Conservation (phyloP, 73 alveolate species). For the Paramecium biaurelia region DNA sequence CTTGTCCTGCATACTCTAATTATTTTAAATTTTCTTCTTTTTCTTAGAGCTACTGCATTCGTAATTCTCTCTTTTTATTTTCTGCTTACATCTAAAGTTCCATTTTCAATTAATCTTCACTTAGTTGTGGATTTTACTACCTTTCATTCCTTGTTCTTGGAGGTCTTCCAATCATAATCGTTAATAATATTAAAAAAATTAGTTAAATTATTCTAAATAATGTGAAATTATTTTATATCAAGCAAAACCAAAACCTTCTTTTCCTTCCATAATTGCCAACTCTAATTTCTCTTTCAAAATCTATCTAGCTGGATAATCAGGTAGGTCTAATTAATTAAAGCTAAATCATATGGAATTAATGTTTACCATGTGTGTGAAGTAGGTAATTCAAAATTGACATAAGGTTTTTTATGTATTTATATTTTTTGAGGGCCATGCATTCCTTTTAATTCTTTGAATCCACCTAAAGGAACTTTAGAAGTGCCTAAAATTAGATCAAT, state of each 20-base stretch:
- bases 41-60: slow-evolving; percentile 1
- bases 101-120: neutral
- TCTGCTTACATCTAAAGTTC: neutral
- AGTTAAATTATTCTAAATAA: neutral
- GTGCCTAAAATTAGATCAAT: slow-evolving; percentile 71
- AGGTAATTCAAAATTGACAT: slow-evolving; percentile 87
- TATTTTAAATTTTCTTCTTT: slow-evolving; percentile 35
- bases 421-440: slow-evolving; percentile 62
- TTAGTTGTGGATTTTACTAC: neutral
- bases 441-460: slow-evolving; percentile 89
- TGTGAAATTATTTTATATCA: slow-evolving; percentile 30
- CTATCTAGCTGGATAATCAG: slow-evolving; percentile 97
- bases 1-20: slow-evolving; percentile 40
- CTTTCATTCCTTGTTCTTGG: slow-evolving; percentile 36
- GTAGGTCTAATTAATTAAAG: slow-evolving; percentile 88
- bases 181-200: neutral
- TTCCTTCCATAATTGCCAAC: slow-evolving; percentile 77
- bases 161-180: slow-evolving; percentile 48
- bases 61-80: neutral
- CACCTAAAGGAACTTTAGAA: slow-evolving; percentile 97
- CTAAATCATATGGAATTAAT: neutral
- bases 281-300: slow-evolving; percentile 79
- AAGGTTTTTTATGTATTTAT: slow-evolving; percentile 63
- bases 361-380: slow-evolving; percentile 93
- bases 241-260: slow-evolving; percentile 84